Base-by-base conservation (phyloP, 1,284 basidiomycete genomes). In the Fistulinella staudtii region DNA sequence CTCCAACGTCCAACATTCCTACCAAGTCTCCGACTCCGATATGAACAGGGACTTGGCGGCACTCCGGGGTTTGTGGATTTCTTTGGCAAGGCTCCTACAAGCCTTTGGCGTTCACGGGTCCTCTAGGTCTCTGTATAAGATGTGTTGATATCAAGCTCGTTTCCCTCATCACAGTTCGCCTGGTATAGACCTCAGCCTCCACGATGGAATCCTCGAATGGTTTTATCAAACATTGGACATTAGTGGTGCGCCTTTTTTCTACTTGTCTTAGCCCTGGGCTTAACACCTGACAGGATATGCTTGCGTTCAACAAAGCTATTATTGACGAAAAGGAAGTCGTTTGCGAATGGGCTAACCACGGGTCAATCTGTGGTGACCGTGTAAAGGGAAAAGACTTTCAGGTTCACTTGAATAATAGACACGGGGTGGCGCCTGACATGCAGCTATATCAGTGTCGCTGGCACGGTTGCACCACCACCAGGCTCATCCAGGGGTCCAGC, bases 41-140 rank as follows among this genome's bases (percentile, higher is more conserved):
- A 43, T 35, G 36, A 18, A 21, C 14, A 14, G 28, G 5, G 3
- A n/a, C 14, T 30, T 41, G 37, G 39, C 21, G n/a, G n/a, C n/a
- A 10, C 11, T 10, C 29, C 30, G 10, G 11, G 13, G 8, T 7
- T 11, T 18, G 17, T 8, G 25, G 36, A 13, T 21, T 20, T 36
- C 22, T 10, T 31, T 43, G 36, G 38, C 43, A 39, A 34, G 29
- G 29, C 27, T 30, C 20, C 14, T 25, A 20, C 4, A 29, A 15
- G 9, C 5, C 8, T 34, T 29, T 52, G 55, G 34, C 53, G 18
- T 39, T 15, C 6, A 31, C 25, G 21, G 18, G 9, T 13, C 28
- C 14, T 14, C 3, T n/a, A 25, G 17, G 13, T 4, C 8, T 5
- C 18, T 11, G n/a, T 57, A 56, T 49, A 59, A 54, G 40, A 30